Evolutionary conservation across 2,329 filamentous ascomycete species (phyloP).

Genomic region (Clonostachys rhizophaga): DNA sequence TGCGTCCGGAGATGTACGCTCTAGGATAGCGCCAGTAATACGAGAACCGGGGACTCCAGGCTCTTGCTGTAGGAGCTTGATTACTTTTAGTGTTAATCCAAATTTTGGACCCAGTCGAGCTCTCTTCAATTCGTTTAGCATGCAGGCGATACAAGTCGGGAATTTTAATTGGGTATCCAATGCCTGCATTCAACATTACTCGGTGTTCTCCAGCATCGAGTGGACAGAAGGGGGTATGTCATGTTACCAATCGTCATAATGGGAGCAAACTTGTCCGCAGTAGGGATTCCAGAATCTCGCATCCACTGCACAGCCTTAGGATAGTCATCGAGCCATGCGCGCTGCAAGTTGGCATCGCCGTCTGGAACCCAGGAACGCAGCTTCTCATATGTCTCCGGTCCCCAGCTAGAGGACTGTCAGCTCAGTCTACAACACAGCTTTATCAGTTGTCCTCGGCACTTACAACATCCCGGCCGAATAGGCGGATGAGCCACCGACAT

Average conservation of each 20-base stretch:
- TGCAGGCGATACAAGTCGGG: neutral
- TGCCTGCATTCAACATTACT: neutral
- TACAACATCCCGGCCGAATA: conserved; percentile 3
- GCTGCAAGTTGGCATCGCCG: neutral
- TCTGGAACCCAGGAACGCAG: neutral
- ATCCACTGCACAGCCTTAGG: conserved; percentile 1
- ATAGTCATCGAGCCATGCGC: neutral
- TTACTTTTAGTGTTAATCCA: neutral
- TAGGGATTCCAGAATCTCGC: neutral
- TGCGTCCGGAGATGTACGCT: neutral
- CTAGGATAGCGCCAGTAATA: neutral
- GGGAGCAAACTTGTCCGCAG: neutral
- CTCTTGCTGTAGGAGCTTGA: neutral
- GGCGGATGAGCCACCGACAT: neutral
- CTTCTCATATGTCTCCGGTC: neutral
- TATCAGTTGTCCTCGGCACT: neutral
- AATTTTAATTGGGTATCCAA: conserved; percentile 1
- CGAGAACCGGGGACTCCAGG: neutral
- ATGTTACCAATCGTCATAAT: conserved; percentile 2
- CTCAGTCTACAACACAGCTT: neutral
- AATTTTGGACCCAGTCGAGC: neutral
- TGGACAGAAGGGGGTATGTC: neutral
- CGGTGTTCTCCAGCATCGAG: no score
- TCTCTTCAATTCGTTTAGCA: neutral
- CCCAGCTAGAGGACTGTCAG: neutral